These are phyloP conservation scores for Beauveria sp. DNA, from an alignment of 2,329 filamentous ascomycete species.

Conservation along the genomic window DNA sequence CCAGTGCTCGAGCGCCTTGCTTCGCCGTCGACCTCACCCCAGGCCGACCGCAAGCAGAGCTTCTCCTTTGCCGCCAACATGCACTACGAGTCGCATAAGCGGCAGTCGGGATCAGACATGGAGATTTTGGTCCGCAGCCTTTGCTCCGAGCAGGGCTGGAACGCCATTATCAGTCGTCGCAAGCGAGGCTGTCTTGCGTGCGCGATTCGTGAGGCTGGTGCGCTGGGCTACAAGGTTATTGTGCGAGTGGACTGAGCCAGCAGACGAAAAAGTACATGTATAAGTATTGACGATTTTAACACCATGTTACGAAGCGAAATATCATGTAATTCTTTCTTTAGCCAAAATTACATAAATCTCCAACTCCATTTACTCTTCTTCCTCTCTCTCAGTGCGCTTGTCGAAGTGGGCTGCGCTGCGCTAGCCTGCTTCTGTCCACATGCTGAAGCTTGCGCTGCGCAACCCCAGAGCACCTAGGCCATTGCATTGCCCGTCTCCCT, in stretches of 20 bases:
- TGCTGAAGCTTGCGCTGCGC: background rate
- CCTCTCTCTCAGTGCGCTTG: background rate
- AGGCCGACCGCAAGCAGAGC: slow-evolving; percentile 27
- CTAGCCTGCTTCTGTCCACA: background rate
- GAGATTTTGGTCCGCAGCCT: slow-evolving; percentile 65
- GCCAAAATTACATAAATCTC: background rate
- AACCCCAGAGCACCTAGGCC: background rate
- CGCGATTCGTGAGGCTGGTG: slow-evolving; percentile 66
- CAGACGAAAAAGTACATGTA: slow-evolving; percentile 1
- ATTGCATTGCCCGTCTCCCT: background rate
- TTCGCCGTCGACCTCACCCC: slow-evolving; percentile 21
- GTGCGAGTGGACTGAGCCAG: slow-evolving; percentile 44
- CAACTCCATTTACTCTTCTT: background rate
- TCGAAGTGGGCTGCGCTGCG: background rate
- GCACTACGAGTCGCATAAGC: slow-evolving; percentile 47
- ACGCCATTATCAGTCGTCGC: slow-evolving; percentile 61
- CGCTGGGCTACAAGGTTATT: slow-evolving; percentile 62
- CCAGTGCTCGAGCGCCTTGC: slow-evolving; percentile 34
- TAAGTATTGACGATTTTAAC: background rate
- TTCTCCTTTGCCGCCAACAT: slow-evolving; percentile 42
- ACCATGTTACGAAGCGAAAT: background rate
- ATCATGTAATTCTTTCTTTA: background rate
- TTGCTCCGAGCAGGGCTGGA: slow-evolving; percentile 67
- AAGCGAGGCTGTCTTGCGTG: slow-evolving; percentile 65
- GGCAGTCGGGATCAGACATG: slow-evolving; percentile 56